Evolutionary conservation across 305 asterid genomes (phyloP).

Genomic region (Nicotiana rustica): DNA sequence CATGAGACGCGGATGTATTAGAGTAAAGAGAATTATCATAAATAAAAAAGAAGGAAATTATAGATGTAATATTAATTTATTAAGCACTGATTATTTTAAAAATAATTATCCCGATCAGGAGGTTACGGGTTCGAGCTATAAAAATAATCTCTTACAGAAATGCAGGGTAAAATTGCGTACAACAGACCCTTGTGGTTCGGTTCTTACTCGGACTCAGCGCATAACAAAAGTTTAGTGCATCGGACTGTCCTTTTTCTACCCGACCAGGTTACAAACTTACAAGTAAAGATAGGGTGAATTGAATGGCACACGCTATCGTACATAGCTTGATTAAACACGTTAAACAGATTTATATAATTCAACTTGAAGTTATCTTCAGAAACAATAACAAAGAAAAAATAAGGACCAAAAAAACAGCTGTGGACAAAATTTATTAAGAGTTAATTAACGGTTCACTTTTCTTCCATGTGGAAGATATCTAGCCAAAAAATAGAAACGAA

Average conservation of each 20-base stretch:
- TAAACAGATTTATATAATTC: neutral
- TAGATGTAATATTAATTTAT: slow-evolving; percentile 21
- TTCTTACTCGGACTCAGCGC: too few species aligned
- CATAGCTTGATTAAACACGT: slow-evolving; percentile 2
- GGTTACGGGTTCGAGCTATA: too few species aligned
- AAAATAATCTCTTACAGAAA: too few species aligned
- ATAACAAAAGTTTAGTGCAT: too few species aligned
- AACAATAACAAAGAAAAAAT: neutral
- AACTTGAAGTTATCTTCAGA: slow-evolving; percentile 23
- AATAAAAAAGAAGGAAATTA: slow-evolving; percentile 6
- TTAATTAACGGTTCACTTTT: neutral
- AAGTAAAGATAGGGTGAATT: neutral
- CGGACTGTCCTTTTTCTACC: too few species aligned
- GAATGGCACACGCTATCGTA: neutral
- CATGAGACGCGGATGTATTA: neutral
- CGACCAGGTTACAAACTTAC: neutral
- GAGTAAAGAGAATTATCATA: neutral
- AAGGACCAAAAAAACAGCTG: neutral
- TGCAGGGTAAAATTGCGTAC: too few species aligned
- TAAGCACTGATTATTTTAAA: neutral
- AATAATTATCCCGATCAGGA: neutral
- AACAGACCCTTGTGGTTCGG: too few species aligned
- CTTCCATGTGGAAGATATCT: slow-evolving; percentile 33
- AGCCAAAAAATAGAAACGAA: neutral
- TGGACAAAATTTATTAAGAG: neutral